phyloP scores from a whole-genome alignment of 257 asterid species.

The Ligustrum vulgare region DNA sequence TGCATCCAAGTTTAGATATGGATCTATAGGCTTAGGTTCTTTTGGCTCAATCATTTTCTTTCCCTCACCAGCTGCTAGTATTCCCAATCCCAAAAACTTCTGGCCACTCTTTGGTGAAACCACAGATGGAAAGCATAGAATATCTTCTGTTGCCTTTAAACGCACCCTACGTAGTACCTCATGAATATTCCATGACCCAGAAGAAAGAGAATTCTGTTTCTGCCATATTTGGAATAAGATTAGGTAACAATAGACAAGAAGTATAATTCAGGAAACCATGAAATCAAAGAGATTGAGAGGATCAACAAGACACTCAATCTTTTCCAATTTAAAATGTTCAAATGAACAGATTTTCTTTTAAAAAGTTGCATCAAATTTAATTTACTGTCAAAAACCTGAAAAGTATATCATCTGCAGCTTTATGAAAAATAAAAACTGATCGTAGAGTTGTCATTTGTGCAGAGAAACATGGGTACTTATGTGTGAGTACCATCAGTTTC shows the following conservation, averaged over 20 bases:
- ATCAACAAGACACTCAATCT: background rate
- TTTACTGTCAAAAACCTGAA: background rate
- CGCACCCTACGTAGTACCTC: constrained; percentile 78
- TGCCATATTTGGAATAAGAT: constrained; percentile 37
- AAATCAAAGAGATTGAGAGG: constrained; percentile 5
- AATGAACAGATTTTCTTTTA: background rate
- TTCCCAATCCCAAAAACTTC: constrained; percentile 35
- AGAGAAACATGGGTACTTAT: background rate
- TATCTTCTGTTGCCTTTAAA: constrained; percentile 72
- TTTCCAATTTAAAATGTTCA: background rate
- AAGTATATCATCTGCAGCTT: background rate
- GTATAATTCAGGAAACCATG: background rate
- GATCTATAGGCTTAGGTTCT: constrained; percentile 27
- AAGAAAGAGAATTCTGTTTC: constrained; percentile 60
- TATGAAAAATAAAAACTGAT: background rate
- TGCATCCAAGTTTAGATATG: constrained; percentile 32
- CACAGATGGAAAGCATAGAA: constrained; percentile 55
- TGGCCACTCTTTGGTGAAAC: constrained; percentile 31
- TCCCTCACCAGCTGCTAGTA: constrained; percentile 25
- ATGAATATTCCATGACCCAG: constrained; percentile 81
- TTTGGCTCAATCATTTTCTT: constrained; percentile 33
- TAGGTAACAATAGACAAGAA: too few species aligned
- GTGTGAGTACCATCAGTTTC: constrained; percentile 7
- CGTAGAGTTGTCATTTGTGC: background rate
- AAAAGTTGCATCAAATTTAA: too few species aligned